These are phyloP conservation scores for Wickerhamomyces xylosicus DNA, from an alignment of 805 yeast species.

Conservation along the genomic window DNA sequence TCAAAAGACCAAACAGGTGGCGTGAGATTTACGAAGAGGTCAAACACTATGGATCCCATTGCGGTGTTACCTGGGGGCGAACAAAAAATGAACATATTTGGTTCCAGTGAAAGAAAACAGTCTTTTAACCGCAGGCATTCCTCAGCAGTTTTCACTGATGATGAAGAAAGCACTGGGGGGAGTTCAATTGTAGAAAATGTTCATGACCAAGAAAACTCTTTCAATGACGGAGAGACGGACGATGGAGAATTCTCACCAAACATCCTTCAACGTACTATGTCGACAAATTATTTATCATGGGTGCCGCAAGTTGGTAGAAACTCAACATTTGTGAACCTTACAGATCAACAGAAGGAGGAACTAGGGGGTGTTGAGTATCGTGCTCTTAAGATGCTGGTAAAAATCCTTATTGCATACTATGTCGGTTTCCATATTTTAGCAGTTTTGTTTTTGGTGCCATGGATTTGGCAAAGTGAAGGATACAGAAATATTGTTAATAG, in stretches of 20 bases:
- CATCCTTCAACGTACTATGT: slow-evolving; percentile 26
- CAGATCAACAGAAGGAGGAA: slow-evolving; percentile 82
- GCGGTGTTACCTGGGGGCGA: too few relatives aligned
- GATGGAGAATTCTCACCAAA: slow-evolving; percentile 24
- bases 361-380: slow-evolving; percentile 96
- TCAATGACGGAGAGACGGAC: slow-evolving; percentile 13
- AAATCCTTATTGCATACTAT: slow-evolving; percentile 56
- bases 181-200: slow-evolving; percentile 15
- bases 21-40: slow-evolving; percentile 28
- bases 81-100: slow-evolving; percentile 40
- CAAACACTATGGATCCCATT: slow-evolving; percentile 36
- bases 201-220: slow-evolving; percentile 22
- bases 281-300: slow-evolving; percentile 74
- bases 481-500: slow-evolving; percentile 35
- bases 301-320: slow-evolving; percentile 88
- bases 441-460: slow-evolving; percentile 46
- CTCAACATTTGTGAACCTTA: slow-evolving; percentile 77
- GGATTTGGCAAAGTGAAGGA: slow-evolving; percentile 34
- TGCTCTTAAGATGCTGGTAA: slow-evolving; percentile 67
- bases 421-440: slow-evolving; percentile 64
- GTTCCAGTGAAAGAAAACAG: slow-evolving; percentile 24
- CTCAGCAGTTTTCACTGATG: slow-evolving; percentile 15
- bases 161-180: not conserved
- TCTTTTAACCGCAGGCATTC: slow-evolving; percentile 18
- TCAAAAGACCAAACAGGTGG: slow-evolving; percentile 23